Base-by-base conservation (phyloP, 345 rosid genomes). In the Iberis pinnata region DNA sequence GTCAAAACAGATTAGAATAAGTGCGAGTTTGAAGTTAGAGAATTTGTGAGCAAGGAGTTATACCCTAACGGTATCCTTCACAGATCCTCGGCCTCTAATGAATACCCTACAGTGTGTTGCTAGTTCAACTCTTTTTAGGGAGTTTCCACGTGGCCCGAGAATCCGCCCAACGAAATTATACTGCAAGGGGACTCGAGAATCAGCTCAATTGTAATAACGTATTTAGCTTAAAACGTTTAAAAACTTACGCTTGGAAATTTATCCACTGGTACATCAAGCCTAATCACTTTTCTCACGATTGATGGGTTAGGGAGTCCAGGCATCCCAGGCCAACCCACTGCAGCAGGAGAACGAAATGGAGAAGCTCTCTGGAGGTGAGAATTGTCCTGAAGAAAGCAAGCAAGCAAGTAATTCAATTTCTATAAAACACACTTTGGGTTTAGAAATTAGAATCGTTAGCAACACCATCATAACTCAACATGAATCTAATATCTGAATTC, bases 91-190 rank as follows among this genome's bases (percentile, higher is more conserved):
- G 61, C 98, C 97, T 72, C 95, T 81, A 47, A 87, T 87, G 61
- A 76, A 87, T 43, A 92, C 95, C 70, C 89, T 75, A 61, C 98
- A 87, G 18, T 79, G 80, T 17, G 89, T 84, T 78, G 75, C 24
- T 25, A 82, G 80, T 68, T 92, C 98, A 43, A 87, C 83, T 76
- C 96, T 79, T 75, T 92, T 92, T 33, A 92, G 74, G 57, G 96
- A 92, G 72, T 92, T 87, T 33, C 98, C 98, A 13, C 98, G 82
- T n/a, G 98, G 96, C 56, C 95, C 97, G 70, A 92, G 73, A 69
- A 92, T 79, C 57, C 95, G 75, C 20, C 98, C 98, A 54, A 88
- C 96, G 73, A 92, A 92, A 65, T 92, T 84, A 53, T 74, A 87
- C 96, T 92, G 89, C 39, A 73, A 63, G 15, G 53, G 58, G 42